A percentile compares a stretch with the other conserved stretches of the same genome.
Conservation (phyloP, 1,284 basidiomycete species). For the Athelia psychrophila region DNA sequence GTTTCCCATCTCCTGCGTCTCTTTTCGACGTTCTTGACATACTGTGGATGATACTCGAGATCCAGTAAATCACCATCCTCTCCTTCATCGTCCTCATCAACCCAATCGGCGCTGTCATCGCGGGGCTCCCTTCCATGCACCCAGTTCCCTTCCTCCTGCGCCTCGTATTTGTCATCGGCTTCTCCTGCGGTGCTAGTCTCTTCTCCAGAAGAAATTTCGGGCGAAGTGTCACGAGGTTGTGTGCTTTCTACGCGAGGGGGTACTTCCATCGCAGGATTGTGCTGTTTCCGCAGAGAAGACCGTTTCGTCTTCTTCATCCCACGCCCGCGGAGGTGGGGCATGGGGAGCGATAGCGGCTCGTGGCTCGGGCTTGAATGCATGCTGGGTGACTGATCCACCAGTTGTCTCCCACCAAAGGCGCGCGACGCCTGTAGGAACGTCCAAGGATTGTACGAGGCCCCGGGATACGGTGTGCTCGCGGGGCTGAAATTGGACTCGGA, state of each 20-base stretch:
- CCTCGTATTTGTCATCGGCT: constrained; percentile 37
- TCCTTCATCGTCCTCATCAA: constrained; percentile 68
- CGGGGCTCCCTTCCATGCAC: constrained; percentile 29
- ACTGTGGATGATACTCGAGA: constrained; percentile 72
- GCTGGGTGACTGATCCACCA: constrained; percentile 40
- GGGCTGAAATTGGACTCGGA: constrained; percentile 74
- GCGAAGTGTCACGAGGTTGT: constrained; percentile 75
- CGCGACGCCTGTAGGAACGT: constrained; percentile 55
- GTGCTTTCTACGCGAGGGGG: constrained; percentile 78
- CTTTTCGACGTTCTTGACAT: constrained; percentile 62
- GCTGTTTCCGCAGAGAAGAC: constrained; percentile 22
- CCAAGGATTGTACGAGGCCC: constrained; percentile 61
- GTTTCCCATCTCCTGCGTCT: constrained; percentile 67
- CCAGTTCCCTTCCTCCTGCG: constrained; percentile 34
- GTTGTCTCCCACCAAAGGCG: constrained; percentile 31
- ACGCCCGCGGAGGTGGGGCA: constrained; percentile 34
- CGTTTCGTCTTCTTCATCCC: constrained; percentile 33
- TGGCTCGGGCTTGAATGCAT: constrained; percentile 74
- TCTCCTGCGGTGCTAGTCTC: constrained; percentile 43
- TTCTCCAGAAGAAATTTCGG: constrained; percentile 58
- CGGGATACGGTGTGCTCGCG: constrained; percentile 65
- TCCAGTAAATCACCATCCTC: constrained; percentile 70
- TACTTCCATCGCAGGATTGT: constrained; percentile 39
- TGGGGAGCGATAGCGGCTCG: constrained; percentile 58
- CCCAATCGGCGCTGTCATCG: constrained; percentile 60